phyloP scores from a whole-genome alignment of 176 grass and related monocot genomes.

The Triticum urartu region DNA sequence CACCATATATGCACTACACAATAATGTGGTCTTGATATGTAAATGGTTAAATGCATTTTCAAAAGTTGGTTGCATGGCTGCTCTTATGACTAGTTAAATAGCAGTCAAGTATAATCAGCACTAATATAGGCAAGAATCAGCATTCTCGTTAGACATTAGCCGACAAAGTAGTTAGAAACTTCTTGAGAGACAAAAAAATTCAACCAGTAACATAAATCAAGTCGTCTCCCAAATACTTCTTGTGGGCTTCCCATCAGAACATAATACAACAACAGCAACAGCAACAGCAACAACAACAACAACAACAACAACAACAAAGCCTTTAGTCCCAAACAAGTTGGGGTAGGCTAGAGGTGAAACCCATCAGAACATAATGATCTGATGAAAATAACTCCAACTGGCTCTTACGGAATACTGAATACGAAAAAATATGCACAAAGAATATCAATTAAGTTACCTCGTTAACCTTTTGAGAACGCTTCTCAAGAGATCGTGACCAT shows the following conservation, averaged over 20 bases:
- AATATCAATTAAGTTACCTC: slow-evolving; percentile 44
- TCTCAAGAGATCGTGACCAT: slow-evolving; percentile 94
- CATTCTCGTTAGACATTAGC: neutral
- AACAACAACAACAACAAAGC: too few relatives aligned
- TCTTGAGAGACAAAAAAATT: neutral
- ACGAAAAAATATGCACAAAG: slow-evolving; percentile 8
- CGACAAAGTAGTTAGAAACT: neutral
- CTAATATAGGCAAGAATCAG: neutral
- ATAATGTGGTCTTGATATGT: slow-evolving; percentile 3
- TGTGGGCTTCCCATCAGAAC: neutral
- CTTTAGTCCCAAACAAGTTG: too few relatives aligned
- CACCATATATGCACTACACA: neutral
- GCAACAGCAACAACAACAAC: too few relatives aligned
- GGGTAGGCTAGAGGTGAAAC: too few relatives aligned
- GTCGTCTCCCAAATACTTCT: neutral
- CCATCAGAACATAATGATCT: neutral
- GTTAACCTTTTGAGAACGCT: slow-evolving; percentile 66
- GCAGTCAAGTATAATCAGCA: slow-evolving; percentile 1
- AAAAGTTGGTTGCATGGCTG: neutral
- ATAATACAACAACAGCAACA: too few relatives aligned
- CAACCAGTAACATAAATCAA: neutral
- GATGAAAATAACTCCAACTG: neutral
- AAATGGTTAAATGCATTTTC: slow-evolving; percentile 2
- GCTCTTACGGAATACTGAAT: neutral
- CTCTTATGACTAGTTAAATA: neutral